phyloP scores from a whole-genome alignment of 2,329 filamentous ascomycete species.

The Claviceps monticola region DNA sequence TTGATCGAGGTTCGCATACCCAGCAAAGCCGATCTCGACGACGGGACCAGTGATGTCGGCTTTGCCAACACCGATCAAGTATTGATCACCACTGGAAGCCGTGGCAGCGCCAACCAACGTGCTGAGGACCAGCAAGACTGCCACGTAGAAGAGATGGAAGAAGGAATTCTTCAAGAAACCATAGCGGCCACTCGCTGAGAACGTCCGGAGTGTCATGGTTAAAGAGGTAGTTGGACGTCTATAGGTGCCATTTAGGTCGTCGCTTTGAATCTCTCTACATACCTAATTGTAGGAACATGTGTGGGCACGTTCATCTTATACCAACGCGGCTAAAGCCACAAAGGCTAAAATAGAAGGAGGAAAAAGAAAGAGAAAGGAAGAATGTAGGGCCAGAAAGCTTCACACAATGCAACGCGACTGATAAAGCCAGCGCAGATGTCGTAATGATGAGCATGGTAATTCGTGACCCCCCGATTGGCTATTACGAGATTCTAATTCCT shows the following conservation, averaged over 20 bases:
- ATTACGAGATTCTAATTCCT: neutral
- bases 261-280: no score
- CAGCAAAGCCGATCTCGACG: slow-evolving; percentile 82
- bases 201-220: neutral
- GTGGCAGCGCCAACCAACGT: neutral
- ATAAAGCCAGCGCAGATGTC: no score
- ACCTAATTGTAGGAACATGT: no score
- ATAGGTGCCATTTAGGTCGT: no score
- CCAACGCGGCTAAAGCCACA: no score
- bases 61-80: slow-evolving; percentile 42
- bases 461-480: neutral
- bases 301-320: no score
- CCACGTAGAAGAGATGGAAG: slow-evolving; percentile 4
- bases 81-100: slow-evolving; percentile 18
- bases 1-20: slow-evolving; percentile 79
- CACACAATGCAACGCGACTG: no score
- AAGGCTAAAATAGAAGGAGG: no score
- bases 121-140: neutral
- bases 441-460: neutral
- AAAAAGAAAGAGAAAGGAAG: no score
- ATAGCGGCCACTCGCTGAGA: neutral
- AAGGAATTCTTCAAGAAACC: slow-evolving; percentile 3
- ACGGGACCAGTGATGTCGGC: slow-evolving; percentile 57
- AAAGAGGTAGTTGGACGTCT: neutral
- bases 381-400: no score